These are phyloP conservation scores for Neonectria magnoliae DNA, from an alignment of 2,329 filamentous ascomycete species.

Conservation along the genomic window DNA sequence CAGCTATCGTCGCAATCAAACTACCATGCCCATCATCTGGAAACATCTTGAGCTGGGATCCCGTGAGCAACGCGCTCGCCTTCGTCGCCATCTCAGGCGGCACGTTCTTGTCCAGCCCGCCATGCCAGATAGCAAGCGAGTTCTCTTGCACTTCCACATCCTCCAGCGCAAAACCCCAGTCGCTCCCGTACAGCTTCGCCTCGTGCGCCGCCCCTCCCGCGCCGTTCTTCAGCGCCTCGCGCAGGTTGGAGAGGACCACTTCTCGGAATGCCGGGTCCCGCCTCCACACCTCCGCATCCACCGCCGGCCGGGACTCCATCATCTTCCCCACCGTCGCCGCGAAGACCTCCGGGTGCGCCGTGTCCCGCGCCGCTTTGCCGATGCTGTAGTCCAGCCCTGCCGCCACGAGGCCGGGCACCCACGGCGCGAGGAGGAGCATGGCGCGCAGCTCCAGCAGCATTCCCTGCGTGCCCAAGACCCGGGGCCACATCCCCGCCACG, in stretches of 20 bases:
- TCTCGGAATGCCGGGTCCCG: conserved; percentile 12
- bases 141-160: conserved; percentile 23
- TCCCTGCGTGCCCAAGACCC: conserved; percentile 19
- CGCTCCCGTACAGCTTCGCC: conserved; percentile 22
- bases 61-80: conserved; percentile 7
- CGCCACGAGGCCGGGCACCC: conserved; percentile 14
- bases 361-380: conserved; percentile 20
- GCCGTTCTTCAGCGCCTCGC: conserved; percentile 22
- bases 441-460: conserved; percentile 26
- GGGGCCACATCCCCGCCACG: conserved; percentile 30
- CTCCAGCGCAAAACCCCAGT: conserved; percentile 31
- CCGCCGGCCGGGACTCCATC: conserved; percentile 8
- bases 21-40: conserved; percentile 21
- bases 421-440: conserved; percentile 25
- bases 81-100: conserved; percentile 20
- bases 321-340: conserved; percentile 1
- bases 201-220: conserved; percentile 18
- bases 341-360: conserved; percentile 18
- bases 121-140: conserved; percentile 22
- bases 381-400: conserved; percentile 13
- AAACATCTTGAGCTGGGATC: conserved; percentile 8
- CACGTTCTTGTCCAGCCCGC: conserved; percentile 22
- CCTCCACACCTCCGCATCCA: conserved; percentile 19
- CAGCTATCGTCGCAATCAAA: conserved; percentile 1
- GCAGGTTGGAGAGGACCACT: conserved; percentile 1